Base-by-base conservation (phyloP, 371 early-diverging fungal genomes). In the Mucor piriformis region DNA sequence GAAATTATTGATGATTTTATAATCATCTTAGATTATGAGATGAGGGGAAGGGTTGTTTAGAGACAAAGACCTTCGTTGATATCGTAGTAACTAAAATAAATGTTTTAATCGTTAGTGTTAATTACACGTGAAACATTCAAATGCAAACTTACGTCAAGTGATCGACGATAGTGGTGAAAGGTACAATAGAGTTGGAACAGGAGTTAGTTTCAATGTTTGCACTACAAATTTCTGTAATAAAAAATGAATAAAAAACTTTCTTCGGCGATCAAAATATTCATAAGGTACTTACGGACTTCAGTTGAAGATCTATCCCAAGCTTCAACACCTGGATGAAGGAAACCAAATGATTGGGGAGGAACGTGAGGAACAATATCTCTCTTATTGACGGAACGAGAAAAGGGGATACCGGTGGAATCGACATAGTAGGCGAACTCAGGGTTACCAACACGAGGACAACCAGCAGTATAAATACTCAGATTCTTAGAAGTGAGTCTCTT, bases 371-470 rank as follows among this genome's bases (percentile, higher is more conserved):
- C 50, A 50, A 59, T 50, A 59, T 85, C 85, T 34, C 63, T 64
- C 29, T 74, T 60, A 50, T 83, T 78, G 6, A 83, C 81, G 57
- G 77, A 56, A 27, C 84, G 70, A 38, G 59, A 64, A 6, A 68
- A 51, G 2, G 62, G 66, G 37, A 81, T 52, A n/a, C 65, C 61
- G 21, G 74, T 54, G 0, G 37, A 40, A 23, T 79, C 64, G 21
- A 80, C 54, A 43, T 72, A 63, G 20, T 59, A 43, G 4, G 77
- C 84, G 66, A 81, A 85, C 7, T 43, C 66, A 12, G 64, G 38
- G 50, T 83, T 76, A 21, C 85, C 85, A 20, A 77, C 59, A 15
- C 84, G 76, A 43, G 84, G 85, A 64, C 70, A 64, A 16, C 84
- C 83, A 24, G 47, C 43, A 25, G 69, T 64, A 16, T 53, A 61